A percentile compares a stretch with the other conserved stretches of the same genome.
Conservation (phyloP, 116 monocot genomes). For the Phalaenopsis hybrid region DNA sequence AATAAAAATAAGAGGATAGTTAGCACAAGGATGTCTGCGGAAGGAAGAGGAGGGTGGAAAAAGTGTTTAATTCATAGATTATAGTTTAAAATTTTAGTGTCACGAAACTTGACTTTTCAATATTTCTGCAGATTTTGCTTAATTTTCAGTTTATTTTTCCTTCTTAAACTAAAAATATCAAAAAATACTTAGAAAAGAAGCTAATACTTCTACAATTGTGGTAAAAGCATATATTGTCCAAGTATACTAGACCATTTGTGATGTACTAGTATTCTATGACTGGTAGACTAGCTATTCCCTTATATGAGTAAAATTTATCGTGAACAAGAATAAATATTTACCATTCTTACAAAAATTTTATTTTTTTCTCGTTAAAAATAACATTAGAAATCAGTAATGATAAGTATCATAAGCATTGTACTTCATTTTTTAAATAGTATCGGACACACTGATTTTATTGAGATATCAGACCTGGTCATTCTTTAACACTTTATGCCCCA, state of each 20-base stretch:
- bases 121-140: not conserved
- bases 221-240: not conserved
- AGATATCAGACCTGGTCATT: not conserved
- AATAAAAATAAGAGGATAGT: not conserved
- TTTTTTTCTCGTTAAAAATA: not conserved
- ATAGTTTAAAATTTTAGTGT: not conserved
- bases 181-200: not conserved
- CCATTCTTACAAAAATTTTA: not conserved
- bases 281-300: not conserved
- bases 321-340: not conserved
- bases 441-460: not conserved
- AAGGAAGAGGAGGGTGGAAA: not conserved
- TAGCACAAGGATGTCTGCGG: not conserved
- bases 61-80: not conserved
- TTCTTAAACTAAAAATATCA: not conserved
- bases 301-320: not conserved
- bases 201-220: not conserved
- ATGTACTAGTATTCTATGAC: not conserved
- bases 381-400: not conserved
- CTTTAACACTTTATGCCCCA: not conserved
- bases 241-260: not conserved
- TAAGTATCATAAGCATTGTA: not conserved
- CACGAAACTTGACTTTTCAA: not conserved
- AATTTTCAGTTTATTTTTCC: not conserved
- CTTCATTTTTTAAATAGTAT: not conserved